Evolutionary conservation across 768 basidiomycete genomes (phyloP).

Genomic region (Infundibulicybe gibba): DNA sequence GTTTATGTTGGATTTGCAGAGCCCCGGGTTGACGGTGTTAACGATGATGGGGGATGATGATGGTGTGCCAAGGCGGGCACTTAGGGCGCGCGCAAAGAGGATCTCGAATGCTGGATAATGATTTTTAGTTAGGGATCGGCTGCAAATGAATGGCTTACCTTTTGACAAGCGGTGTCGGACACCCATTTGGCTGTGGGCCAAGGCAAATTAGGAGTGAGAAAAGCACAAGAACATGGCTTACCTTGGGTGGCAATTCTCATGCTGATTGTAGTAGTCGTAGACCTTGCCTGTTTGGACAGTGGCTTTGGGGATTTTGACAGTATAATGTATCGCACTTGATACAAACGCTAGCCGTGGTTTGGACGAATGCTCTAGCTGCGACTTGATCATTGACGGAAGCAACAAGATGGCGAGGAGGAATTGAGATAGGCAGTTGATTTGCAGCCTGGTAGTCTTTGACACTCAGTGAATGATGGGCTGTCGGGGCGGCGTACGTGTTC

Average conservation of each 20-base stretch:
- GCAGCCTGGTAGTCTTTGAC: neutral
- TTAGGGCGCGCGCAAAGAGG: no score
- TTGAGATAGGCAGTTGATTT: constrained; percentile 35
- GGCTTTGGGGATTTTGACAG: constrained; percentile 15
- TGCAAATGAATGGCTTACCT: constrained; percentile 16
- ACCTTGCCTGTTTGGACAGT: constrained; percentile 21
- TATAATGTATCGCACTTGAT: constrained; percentile 37
- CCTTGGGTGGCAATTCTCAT: constrained; percentile 22
- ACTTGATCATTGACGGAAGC: constrained; percentile 36
- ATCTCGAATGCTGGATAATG: no score
- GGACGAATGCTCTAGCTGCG: no score
- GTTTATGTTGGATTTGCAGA: no score
- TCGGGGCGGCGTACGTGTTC: no score
- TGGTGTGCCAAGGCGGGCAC: no score
- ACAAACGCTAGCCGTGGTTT: constrained; percentile 45
- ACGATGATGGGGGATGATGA: no score
- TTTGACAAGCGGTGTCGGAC: constrained; percentile 30
- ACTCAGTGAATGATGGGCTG: neutral
- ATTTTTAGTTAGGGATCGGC: neutral
- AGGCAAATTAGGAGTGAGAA: constrained; percentile 1
- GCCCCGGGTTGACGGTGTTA: no score
- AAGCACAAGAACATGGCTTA: constrained; percentile 7
- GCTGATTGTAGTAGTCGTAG: no score
- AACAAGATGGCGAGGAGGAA: constrained; percentile 36
- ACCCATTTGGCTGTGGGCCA: constrained; percentile 8